Base-by-base conservation (phyloP, 345 rosid genomes). In the Syzygium aqueum region DNA sequence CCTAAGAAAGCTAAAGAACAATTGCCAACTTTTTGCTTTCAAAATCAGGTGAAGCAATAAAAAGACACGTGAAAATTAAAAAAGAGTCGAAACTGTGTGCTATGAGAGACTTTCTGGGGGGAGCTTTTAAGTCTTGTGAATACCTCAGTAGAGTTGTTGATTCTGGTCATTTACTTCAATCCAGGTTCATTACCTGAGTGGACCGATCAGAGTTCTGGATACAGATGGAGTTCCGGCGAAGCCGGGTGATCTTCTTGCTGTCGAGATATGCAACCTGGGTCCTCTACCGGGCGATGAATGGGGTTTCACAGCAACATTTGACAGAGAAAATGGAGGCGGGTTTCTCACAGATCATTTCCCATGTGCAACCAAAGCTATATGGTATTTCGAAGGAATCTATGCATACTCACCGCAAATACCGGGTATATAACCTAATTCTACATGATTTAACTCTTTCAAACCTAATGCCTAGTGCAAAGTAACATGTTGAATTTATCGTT, bases 261-360 rank as follows among this genome's bases (percentile, higher is more conserved):
- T 96, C 51, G 98, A 97, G 89, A 96, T 95, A 86, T 94, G 98
- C 86, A 94, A 97, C 87, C 88, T 96, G 91, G 99, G 99, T 90
- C 99, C 99, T 90, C 90, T 97, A 7, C 94, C 95, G 4, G 97
- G 97, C 23, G 96, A 95, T 88, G 99, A 97, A 92, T 95, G 99
- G 99, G 99, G 98, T 3, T 97, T 65, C 84, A 94, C 99, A 73
- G 98, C 94, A 63, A 90, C 94, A 8, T 94, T 95, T 87, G 98
- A 97, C 90, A 95, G 98, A 89, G 98, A 97, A 88, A 96, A 96
- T 77, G 99, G 99, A 3, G 98, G 98, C 3, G 96, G 98, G 49
- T 96, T 94, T 87, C 87, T 97, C 87, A 97, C 99, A 6, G 99
- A 96, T 85, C 99, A 96, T 91, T 95, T 97, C 84, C 99, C 99